Evolutionary conservation across 352 stramenopile genomes (phyloP), one percentile per base, ranked within the genome.

Genomic region (Globisporangium acanthophoron): DNA sequence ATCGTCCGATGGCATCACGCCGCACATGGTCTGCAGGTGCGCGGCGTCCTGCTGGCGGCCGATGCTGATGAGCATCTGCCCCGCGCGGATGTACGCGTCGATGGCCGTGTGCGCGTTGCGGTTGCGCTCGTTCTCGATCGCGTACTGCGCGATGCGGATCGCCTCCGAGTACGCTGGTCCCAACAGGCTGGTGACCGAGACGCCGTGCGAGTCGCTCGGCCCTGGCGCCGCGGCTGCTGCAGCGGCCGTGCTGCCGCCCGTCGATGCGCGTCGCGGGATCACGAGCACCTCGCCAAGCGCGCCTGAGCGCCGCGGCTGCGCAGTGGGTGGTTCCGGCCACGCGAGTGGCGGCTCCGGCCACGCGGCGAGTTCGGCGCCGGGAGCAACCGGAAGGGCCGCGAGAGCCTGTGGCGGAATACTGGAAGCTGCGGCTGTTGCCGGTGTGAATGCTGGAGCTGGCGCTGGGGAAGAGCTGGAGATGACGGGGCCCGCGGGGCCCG

Each of bases 1-100:
- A 6, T 3, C 27, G 61, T 27, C 24, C 24, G 1, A 27, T 27
- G 24, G 24, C 24, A 27, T 27, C 5, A 9, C 31, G 31, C 0
- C 71, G 52, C 64, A 83, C 68, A 90, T 86, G n/a, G 79, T 79
- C 60, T 92, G 81, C n/a, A 91, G 56, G 56, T 87, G 64, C n/a
- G 70, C 66, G 0, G 69, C 70, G 3, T 69, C 67, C 61, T 93
- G 81, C 47, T 72, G 61, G 29, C 81, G 73, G 5, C 84, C 84
- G 21, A 93, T 78, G 13, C 72, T 65, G 40, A 90, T 83, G 21
- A 93, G 74, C 62, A 80, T 66, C 47, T 89, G 75, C 1, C 81
- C 84, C 2, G 84, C 80, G 18, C 64, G 52, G 46, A 90, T 88
- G 58, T 93, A 93, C n/a, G 56, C 69, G 56, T 89, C 64, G 53